Percentiles rank a stretch among this genome's conserved stretches.
phyloP scores from a whole-genome alignment of 306 rosid genomes.

The Prunus salicina region DNA sequence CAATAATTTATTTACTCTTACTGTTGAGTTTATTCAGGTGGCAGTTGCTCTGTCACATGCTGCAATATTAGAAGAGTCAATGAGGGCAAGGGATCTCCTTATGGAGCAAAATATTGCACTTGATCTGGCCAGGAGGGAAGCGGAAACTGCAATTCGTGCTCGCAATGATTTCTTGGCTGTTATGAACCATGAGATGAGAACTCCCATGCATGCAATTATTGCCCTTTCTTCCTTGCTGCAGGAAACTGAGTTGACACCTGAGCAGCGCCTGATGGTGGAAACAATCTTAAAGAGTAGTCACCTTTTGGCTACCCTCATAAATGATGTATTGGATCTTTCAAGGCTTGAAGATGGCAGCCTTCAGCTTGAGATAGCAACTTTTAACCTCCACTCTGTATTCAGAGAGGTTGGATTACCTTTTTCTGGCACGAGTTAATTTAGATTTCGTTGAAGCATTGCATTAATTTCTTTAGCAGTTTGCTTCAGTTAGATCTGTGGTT shows the following conservation, averaged over 20 bases:
- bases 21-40: constrained; percentile 47
- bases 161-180: constrained; percentile 98
- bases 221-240: constrained; percentile 95
- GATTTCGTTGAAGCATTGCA: constrained; percentile 10
- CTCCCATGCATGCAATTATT: constrained; percentile 98
- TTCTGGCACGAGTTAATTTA: not conserved
- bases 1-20: not conserved
- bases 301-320: constrained; percentile 84
- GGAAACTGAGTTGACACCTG: constrained; percentile 87
- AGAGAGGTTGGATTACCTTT: constrained; percentile 55
- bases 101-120: constrained; percentile 94
- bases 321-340: constrained; percentile 96
- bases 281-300: constrained; percentile 89
- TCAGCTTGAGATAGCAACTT: constrained; percentile 71
- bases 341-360: constrained; percentile 95
- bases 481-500: constrained; percentile 20
- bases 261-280: constrained; percentile 97
- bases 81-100: constrained; percentile 96
- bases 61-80: constrained; percentile 96
- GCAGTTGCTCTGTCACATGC: constrained; percentile 99
- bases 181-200: constrained; percentile 99
- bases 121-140: constrained; percentile 96
- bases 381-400: constrained; percentile 77
- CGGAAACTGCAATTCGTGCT: constrained; percentile 97
- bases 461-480: constrained; percentile 23